These are phyloP conservation scores for Theileria orientalis DNA, from an alignment of 169 alveolate species.

Conservation along the genomic window DNA sequence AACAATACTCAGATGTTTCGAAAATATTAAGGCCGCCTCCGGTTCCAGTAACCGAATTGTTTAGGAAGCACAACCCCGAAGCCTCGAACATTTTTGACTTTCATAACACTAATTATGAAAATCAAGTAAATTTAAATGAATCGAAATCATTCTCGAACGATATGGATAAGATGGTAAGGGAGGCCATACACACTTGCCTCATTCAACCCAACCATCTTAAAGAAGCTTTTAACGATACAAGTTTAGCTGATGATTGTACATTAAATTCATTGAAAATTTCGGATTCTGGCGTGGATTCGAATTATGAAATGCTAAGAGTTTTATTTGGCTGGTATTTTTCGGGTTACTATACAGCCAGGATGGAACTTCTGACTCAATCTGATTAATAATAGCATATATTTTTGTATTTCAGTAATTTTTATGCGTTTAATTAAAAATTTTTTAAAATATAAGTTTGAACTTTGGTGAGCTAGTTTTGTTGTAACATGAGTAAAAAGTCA, in stretches of 20 bases:
- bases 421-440: not conserved
- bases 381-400: slow-evolving; percentile 5
- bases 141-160: not conserved
- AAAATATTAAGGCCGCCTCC: slow-evolving; percentile 10
- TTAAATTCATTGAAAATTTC: not conserved
- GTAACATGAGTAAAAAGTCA: not conserved
- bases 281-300: not conserved
- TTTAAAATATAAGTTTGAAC: not conserved
- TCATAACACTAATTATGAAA: not conserved
- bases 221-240: not conserved
- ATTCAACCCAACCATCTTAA: not conserved
- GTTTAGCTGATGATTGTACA: not conserved
- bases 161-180: not conserved
- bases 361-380: slow-evolving; percentile 14
- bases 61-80: slow-evolving; percentile 15
- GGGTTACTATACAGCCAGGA: slow-evolving; percentile 17
- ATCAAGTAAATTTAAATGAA: not conserved
- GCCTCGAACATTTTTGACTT: slow-evolving; percentile 20
- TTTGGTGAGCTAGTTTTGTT: not conserved
- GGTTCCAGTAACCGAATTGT: slow-evolving; percentile 14
- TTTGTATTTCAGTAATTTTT: not conserved
- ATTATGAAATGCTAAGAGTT: slow-evolving; percentile 3
- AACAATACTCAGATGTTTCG: not conserved
- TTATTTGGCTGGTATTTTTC: slow-evolving; percentile 27
- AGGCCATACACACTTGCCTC: slow-evolving; percentile 5